phyloP scores from a whole-genome alignment of 441 rosid genomes.

The Gossypium davidsonii region DNA sequence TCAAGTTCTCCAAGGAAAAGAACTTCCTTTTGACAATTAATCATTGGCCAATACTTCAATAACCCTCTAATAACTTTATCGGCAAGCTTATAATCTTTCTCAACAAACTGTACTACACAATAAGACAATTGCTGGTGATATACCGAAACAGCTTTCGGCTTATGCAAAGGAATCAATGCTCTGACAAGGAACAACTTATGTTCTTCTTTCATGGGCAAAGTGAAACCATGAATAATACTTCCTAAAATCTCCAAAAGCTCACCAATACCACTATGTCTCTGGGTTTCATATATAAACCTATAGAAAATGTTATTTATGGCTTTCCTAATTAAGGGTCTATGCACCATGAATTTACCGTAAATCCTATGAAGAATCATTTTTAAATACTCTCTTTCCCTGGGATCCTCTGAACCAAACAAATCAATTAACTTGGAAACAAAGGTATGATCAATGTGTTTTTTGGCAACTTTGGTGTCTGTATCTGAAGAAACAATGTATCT shows the following conservation, averaged over 20 bases:
- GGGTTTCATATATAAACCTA: conserved; percentile 82
- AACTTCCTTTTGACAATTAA: conserved; percentile 81
- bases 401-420: conserved; percentile 85
- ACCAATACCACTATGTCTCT: conserved; percentile 75
- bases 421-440: conserved; percentile 73
- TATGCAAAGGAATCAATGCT: conserved; percentile 86
- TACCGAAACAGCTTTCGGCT: conserved; percentile 56
- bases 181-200: conserved; percentile 80
- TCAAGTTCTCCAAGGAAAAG: conserved; percentile 89
- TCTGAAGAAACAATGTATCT: conserved; percentile 69
- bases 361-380: conserved; percentile 81
- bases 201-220: conserved; percentile 92
- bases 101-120: conserved; percentile 79
- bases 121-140: conserved; percentile 89
- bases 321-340: conserved; percentile 79
- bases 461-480: conserved; percentile 63
- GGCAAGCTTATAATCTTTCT: conserved; percentile 81
- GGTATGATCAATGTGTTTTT: conserved; percentile 74
- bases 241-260: conserved; percentile 88
- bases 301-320: conserved; percentile 74
- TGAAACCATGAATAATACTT: conserved; percentile 88
- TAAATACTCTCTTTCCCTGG: conserved; percentile 80
- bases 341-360: conserved; percentile 77
- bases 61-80: conserved; percentile 84
- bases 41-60: conserved; percentile 88